These are phyloP conservation scores for Colletotrichum sp. DNA, from an alignment of 2,329 filamentous ascomycete genomes.

Conservation along the genomic window DNA sequence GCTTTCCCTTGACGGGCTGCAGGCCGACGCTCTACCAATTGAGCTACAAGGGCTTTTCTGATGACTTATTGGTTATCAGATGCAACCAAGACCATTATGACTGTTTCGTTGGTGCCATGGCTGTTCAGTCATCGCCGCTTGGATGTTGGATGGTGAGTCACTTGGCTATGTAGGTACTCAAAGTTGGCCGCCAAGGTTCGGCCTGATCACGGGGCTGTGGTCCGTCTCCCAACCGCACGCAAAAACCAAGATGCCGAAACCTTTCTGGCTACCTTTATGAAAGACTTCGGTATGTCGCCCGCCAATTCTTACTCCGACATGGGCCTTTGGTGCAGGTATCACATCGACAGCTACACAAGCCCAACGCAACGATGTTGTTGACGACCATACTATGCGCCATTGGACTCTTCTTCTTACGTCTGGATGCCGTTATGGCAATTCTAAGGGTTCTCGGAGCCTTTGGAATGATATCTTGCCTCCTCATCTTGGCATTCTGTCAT, in stretches of 20 bases:
- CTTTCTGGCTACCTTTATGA: neutral
- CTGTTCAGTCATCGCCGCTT: neutral
- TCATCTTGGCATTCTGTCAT: neutral
- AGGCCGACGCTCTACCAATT: neutral
- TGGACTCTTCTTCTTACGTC: neutral
- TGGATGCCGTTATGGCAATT: neutral
- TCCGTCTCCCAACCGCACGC: neutral
- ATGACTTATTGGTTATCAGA: neutral
- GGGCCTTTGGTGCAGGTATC: neutral
- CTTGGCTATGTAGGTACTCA: neutral
- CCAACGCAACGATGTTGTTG: neutral
- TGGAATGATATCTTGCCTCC: neutral
- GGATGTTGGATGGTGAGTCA: neutral
- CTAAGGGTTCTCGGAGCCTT: neutral
- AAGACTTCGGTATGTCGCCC: neutral
- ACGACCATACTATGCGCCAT: neutral
- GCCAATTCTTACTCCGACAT: neutral
- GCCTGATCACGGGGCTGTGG: neutral
- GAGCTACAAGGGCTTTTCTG: neutral
- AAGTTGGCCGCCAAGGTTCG: neutral
- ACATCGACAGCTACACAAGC: neutral
- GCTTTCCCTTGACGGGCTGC: neutral
- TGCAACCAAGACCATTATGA: neutral
- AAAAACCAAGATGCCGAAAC: neutral
- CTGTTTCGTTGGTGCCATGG: neutral